phyloP scores from a whole-genome alignment of 2,329 filamentous ascomycete genomes.

The Diaporthe ampelina region DNA sequence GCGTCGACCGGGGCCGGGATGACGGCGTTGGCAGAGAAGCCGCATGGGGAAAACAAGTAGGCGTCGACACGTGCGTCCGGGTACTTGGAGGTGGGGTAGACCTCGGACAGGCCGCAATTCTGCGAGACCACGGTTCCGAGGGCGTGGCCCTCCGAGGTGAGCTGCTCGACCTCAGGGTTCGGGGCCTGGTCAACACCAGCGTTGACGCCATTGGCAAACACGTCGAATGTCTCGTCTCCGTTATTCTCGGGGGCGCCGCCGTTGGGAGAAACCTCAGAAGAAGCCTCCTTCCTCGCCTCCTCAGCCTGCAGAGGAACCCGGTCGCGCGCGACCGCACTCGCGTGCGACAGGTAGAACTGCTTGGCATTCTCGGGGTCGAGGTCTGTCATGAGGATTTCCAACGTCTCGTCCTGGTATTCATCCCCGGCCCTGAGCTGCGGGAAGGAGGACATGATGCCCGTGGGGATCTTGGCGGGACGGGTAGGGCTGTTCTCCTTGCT shows the following conservation, averaged over 20 bases:
- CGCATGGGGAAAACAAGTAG: slow-evolving; percentile 96
- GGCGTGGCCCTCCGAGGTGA: slow-evolving; percentile 94
- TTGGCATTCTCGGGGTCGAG: slow-evolving; percentile 77
- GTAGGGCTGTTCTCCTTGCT: slow-evolving; percentile 55
- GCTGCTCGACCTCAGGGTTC: slow-evolving; percentile 76
- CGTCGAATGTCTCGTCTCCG: slow-evolving; percentile 77
- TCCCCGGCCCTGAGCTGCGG: slow-evolving; percentile 50
- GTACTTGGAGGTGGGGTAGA: slow-evolving; percentile 89
- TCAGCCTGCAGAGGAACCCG: slow-evolving; percentile 78
- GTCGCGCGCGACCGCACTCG: slow-evolving; percentile 90
- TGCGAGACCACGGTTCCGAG: slow-evolving; percentile 94
- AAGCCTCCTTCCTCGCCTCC: slow-evolving; percentile 72
- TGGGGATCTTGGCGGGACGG: slow-evolving; percentile 69
- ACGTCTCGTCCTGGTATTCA: slow-evolving; percentile 78
- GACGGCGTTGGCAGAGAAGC: slow-evolving; percentile 97
- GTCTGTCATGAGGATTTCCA: slow-evolving; percentile 81
- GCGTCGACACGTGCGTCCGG: slow-evolving; percentile 95
- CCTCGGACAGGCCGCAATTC: slow-evolving; percentile 86
- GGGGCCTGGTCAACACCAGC: slow-evolving; percentile 68
- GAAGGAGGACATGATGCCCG: slow-evolving; percentile 57
- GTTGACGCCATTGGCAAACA: slow-evolving; percentile 78
- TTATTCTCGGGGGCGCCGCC: slow-evolving; percentile 50
- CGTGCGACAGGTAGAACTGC: slow-evolving; percentile 78
- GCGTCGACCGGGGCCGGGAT: slow-evolving; percentile 80
- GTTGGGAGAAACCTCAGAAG: slow-evolving; percentile 63